Percentiles rank a stretch among this genome's conserved stretches.
These are phyloP conservation scores for Delitschia confertaspora DNA, from an alignment of 495 filamentous ascomycete genomes.

Conservation along the genomic window DNA sequence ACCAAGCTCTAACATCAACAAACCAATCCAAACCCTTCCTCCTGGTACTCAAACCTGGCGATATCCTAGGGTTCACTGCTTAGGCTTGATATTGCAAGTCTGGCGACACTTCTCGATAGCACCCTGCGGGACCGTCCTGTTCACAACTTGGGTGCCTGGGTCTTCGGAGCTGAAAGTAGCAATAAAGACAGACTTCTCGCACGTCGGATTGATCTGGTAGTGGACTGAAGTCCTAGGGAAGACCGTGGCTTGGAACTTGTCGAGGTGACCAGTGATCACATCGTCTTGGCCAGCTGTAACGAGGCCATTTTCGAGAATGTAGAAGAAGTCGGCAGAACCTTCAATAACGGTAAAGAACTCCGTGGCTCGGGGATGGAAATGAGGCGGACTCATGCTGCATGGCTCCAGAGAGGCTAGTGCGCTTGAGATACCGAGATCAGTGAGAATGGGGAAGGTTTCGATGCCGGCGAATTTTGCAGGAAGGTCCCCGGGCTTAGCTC, in stretches of 20 bases:
- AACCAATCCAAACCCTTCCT: no score
- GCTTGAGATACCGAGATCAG: constrained; percentile 34
- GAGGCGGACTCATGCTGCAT: constrained; percentile 42
- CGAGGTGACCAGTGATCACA: constrained; percentile 35
- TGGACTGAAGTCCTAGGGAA: constrained; percentile 46
- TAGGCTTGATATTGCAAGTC: constrained; percentile 31
- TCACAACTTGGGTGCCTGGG: constrained; percentile 41
- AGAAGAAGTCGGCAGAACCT: constrained; percentile 42
- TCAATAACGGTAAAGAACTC: constrained; percentile 41
- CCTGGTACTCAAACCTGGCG: no score
- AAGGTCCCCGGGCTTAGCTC: constrained; percentile 10
- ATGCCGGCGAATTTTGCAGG: no score
- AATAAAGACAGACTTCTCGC: constrained; percentile 42
- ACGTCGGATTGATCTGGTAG: constrained; percentile 46
- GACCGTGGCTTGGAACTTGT: constrained; percentile 39
- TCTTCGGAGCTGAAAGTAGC: constrained; percentile 44
- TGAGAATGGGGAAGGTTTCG: constrained; percentile 40
- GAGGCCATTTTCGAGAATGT: constrained; percentile 44
- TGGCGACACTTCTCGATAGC: constrained; percentile 42
- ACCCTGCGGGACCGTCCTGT: constrained; percentile 39
- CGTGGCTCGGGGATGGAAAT: constrained; percentile 42
- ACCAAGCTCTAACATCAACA: no score
- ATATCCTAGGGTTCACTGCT: no score
- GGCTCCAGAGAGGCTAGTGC: constrained; percentile 36
- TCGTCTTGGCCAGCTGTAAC: constrained; percentile 18